Conservation (phyloP, 768 basidiomycete genomes). For the Neoboletus magnificus region DNA sequence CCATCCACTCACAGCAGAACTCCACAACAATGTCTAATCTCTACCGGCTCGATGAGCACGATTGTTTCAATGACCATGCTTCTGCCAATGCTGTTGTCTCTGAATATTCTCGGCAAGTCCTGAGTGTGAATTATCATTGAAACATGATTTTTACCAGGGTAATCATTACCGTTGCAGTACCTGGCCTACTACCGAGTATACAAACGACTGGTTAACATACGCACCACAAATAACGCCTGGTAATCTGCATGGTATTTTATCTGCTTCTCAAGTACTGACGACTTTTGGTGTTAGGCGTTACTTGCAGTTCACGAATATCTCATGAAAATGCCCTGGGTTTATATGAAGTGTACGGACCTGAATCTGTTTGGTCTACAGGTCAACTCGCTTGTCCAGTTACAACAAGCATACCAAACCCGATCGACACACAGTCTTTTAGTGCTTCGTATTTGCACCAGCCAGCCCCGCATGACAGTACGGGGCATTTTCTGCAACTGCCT, state of each 20-base stretch:
- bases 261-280: neutral
- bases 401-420: neutral
- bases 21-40: neutral
- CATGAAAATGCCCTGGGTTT: neutral
- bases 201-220: neutral
- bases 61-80: neutral
- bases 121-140: neutral
- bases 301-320: neutral
- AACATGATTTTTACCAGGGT: neutral
- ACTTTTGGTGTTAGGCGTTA: neutral
- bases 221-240: neutral
- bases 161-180: neutral
- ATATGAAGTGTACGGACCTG: neutral
- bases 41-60: neutral
- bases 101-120: constrained; percentile 1
- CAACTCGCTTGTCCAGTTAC: neutral
- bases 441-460: neutral
- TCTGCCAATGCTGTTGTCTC: neutral
- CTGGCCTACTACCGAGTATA: neutral
- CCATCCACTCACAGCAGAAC: neutral
- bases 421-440: neutral
- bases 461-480: neutral
- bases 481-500: neutral
- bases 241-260: neutral
- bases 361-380: neutral